Evolutionary conservation across 305 asterid species (phyloP).

Genomic region (Fraxinus xanthoxyloides): DNA sequence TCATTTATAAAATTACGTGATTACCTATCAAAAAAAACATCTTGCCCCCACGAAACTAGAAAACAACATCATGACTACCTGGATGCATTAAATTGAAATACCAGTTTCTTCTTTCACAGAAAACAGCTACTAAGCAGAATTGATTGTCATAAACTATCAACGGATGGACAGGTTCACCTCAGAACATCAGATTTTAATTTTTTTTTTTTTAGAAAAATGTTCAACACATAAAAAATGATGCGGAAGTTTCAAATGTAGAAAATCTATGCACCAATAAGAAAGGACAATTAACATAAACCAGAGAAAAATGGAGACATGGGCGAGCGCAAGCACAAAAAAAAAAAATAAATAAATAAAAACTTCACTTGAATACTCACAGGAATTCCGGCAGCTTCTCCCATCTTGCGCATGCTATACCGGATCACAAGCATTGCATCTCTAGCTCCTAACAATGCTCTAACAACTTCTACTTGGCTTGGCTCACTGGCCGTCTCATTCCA

Average conservation of each 20-base stretch:
- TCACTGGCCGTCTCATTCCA: conserved; percentile 61
- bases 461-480: conserved; percentile 50
- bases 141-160: not conserved
- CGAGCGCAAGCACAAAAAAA: not conserved
- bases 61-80: not conserved
- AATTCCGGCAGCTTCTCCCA: conserved; percentile 95
- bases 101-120: not conserved
- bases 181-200: not conserved
- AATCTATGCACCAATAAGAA: not conserved
- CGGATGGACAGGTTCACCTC: not conserved
- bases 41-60: not conserved
- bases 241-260: not conserved
- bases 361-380: conserved; percentile 48
- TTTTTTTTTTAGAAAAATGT: not conserved
- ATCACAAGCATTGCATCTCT: conserved; percentile 80
- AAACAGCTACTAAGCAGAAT: not conserved
- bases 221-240: not conserved
- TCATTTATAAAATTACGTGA: too few species aligned
- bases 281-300: not conserved
- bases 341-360: not conserved
- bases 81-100: not conserved
- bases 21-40: too few species aligned
- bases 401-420: conserved; percentile 76
- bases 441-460: conserved; percentile 79
- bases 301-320: conserved; percentile 4